Conservation (phyloP, 2,329 filamentous ascomycete species). For the Nemania sp. region DNA sequence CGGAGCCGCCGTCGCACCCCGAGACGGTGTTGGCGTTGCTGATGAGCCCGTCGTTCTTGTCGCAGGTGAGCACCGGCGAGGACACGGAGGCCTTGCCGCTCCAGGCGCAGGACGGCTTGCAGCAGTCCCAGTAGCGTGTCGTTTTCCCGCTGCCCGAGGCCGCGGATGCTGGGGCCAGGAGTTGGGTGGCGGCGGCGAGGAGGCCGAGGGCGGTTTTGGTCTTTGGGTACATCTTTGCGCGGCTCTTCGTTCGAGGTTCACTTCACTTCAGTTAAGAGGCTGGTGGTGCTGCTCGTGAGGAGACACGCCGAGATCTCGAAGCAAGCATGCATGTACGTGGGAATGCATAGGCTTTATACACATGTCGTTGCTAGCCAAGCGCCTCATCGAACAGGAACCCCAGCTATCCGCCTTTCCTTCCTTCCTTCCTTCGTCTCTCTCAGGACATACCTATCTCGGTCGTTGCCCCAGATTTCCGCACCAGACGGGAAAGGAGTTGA, state of each 20-base stretch:
- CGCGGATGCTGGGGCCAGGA: conserved; percentile 30
- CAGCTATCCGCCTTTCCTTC: neutral
- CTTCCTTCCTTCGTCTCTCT: too few species aligned
- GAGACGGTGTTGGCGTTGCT: conserved; percentile 55
- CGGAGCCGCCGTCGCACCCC: conserved; percentile 63
- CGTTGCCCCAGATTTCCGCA: neutral
- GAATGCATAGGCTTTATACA: conserved; percentile 21
- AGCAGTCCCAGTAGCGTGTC: conserved; percentile 63
- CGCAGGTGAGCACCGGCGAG: conserved; percentile 59
- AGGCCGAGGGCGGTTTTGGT: conserved; percentile 31
- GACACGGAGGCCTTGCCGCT: conserved; percentile 59
- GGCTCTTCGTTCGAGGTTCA: too few species aligned
- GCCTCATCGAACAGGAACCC: conserved; percentile 13
- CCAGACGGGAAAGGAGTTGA: conserved; percentile 1
- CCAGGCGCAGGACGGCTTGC: conserved; percentile 68
- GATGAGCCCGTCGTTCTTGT: conserved; percentile 59
- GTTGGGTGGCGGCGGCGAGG: conserved; percentile 31
- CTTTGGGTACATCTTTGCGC: conserved; percentile 34
- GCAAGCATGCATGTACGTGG: too few species aligned
- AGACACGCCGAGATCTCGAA: neutral
- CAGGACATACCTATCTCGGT: neutral
- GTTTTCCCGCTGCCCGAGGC: conserved; percentile 46
- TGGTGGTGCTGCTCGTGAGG: neutral
- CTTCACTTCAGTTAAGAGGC: too few species aligned
- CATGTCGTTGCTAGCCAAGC: neutral